Percentiles rank a stretch among this genome's conserved stretches.
These are phyloP conservation scores for Chlamydomonas schloesseri DNA, from an alignment of 139 green algal species.

Conservation along the genomic window DNA sequence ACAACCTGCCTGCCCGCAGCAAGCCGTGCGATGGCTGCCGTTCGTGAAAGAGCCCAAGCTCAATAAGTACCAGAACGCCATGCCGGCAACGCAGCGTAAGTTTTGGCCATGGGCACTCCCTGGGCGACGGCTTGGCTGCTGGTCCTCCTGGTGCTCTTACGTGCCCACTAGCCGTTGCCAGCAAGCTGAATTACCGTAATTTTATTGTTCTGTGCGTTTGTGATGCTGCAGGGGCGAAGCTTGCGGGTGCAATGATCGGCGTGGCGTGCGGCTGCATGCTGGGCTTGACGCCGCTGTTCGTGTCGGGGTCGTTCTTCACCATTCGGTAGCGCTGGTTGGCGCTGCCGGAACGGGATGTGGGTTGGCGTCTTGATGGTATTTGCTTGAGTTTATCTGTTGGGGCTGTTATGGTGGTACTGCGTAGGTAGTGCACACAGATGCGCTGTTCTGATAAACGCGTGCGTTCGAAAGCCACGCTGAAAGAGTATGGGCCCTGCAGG, in stretches of 20 bases:
- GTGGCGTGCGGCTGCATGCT: slow-evolving; percentile 26
- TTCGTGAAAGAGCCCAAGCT: slow-evolving; percentile 31
- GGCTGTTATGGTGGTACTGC: no score
- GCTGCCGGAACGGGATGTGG: no score
- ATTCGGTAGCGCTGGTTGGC: no score
- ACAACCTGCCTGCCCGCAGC: background rate
- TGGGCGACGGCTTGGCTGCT: background rate
- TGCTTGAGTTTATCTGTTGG: no score
- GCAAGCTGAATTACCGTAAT: no score
- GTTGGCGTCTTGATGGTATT: no score
- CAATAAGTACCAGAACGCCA: slow-evolving; percentile 18
- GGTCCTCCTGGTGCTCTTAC: background rate
- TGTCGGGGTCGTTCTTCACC: slow-evolving; percentile 22
- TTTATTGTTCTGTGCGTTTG: no score
- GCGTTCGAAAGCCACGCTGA: no score
- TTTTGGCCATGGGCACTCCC: background rate
- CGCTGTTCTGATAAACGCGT: no score
- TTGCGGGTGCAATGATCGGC: slow-evolving; percentile 16
- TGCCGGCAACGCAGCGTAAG: slow-evolving; percentile 29
- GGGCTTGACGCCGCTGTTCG: slow-evolving; percentile 30
- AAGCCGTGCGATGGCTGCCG: slow-evolving; percentile 25
- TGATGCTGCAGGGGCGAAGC: slow-evolving; percentile 15
- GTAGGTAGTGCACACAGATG: no score
- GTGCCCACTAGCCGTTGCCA: background rate
- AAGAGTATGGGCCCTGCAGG: no score